Evolutionary conservation across 148 eudicot genomes (phyloP).

Genomic region (Fagopyrum esculentum): DNA sequence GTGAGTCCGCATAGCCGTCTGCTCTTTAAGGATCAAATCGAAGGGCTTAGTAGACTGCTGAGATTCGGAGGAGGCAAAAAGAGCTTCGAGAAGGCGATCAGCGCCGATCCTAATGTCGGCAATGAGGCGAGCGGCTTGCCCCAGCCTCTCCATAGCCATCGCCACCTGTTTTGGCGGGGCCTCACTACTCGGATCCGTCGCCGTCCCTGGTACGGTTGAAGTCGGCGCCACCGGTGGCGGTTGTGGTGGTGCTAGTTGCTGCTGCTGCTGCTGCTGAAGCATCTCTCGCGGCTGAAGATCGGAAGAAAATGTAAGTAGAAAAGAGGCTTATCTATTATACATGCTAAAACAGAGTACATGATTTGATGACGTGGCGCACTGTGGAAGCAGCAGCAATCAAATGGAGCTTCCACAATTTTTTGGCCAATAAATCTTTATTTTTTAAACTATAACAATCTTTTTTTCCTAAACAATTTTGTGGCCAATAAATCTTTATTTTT

Average conservation of each 20-base stretch:
- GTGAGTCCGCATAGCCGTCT: constrained; percentile 54
- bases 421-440: too few relatives aligned
- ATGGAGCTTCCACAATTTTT: too few relatives aligned
- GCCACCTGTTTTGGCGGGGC: constrained; percentile 99
- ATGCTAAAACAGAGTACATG: too few relatives aligned
- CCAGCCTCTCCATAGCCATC: constrained; percentile 73
- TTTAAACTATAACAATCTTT: too few relatives aligned
- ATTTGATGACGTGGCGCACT: too few relatives aligned
- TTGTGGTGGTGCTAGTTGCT: constrained; percentile 12
- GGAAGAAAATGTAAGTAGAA: neutral
- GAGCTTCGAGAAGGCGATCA: constrained; percentile 83
- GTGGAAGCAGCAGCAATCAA: too few relatives aligned
- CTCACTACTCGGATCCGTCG: constrained; percentile 23
- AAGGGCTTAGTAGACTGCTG: constrained; percentile 42
- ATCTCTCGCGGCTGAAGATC: neutral
- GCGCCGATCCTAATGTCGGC: constrained; percentile 87
- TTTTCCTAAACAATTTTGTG: too few relatives aligned
- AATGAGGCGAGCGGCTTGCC: constrained; percentile 74
- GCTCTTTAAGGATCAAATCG: constrained; percentile 49
- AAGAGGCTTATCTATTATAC: too few relatives aligned
- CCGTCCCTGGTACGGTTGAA: constrained; percentile 6
- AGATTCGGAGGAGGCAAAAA: constrained; percentile 41
- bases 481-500: too few relatives aligned
- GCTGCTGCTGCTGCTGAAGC: constrained; percentile 13
- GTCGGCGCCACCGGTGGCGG: constrained; percentile 17